A percentile compares a stretch with the other conserved stretches of the same genome.
These are phyloP conservation scores for Pilatotrama ljubarskyi DNA, from an alignment of 768 basidiomycete genomes.

Conservation along the genomic window DNA sequence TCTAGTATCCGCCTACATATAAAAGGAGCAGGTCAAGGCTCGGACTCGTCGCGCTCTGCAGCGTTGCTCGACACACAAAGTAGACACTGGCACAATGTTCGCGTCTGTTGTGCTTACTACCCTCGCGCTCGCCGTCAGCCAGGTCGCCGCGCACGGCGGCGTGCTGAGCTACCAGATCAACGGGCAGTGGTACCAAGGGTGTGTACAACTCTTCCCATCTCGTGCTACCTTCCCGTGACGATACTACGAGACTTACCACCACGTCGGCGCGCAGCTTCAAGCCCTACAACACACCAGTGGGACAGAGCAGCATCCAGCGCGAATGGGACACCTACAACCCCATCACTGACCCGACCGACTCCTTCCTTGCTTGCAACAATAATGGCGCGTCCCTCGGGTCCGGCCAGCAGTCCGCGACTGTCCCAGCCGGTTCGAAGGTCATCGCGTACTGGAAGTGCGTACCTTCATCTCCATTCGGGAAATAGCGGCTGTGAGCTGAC, in stretches of 20 bases:
- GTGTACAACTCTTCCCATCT: slow-evolving; percentile 4
- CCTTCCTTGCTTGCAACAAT: slow-evolving; percentile 38
- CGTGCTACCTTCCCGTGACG: background rate
- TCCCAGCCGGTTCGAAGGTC: slow-evolving; percentile 38
- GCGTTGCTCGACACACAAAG: background rate
- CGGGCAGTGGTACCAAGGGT: slow-evolving; percentile 37
- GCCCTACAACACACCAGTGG: slow-evolving; percentile 42
- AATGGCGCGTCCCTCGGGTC: slow-evolving; percentile 36
- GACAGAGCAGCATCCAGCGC: slow-evolving; percentile 41
- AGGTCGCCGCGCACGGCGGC: slow-evolving; percentile 40
- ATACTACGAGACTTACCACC: background rate
- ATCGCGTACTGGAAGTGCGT: slow-evolving; percentile 41
- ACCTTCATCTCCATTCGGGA: background rate
- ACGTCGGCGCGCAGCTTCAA: slow-evolving; percentile 26
- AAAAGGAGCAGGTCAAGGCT: background rate
- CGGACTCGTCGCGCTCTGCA: background rate
- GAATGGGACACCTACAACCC: slow-evolving; percentile 44
- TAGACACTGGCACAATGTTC: slow-evolving; percentile 10
- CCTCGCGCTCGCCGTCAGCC: slow-evolving; percentile 19
- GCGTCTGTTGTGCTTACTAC: slow-evolving; percentile 19
- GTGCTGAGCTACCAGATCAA: slow-evolving; percentile 38
- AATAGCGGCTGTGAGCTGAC: background rate
- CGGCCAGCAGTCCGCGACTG: slow-evolving; percentile 39
- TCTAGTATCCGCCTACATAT: background rate
- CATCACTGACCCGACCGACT: slow-evolving; percentile 37